Evolutionary conservation across 1,284 basidiomycete species (phyloP), one percentile per base, ranked within the genome.

Genomic region (Cryptococcus wingfieldii): DNA sequence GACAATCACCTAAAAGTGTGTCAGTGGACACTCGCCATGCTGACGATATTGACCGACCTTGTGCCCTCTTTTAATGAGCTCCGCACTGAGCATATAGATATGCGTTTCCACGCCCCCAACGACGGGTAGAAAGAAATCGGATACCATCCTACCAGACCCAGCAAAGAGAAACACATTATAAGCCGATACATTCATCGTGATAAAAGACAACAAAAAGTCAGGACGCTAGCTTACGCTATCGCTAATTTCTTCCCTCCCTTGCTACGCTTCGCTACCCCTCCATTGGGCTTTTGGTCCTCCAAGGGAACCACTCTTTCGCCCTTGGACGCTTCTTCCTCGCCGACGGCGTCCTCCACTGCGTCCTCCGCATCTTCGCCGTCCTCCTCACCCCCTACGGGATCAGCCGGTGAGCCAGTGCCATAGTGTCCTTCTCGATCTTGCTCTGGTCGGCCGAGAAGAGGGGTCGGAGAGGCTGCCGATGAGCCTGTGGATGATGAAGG

Each of bases 51-150:
- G 28, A 60, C 76, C 52, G 68, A 88, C 91, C 78, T 90, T 93
- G 76, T 98, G 93, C 1, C 94, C 92, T 28, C 84, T 82, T 42
- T 82, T 81, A 53, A 93, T 83, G 49, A 98, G 84, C 55, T 88
- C 86, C n/a, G 87, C 85, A 60, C 87, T 85, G 39, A 97, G 81
- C 84, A 89, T 90, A 78, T 92, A 97, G 50, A 98, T 94, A 76
- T 98, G 93, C 60, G 86, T 94, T 76, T 98, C 96, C 25, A 99
- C 94, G 10, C 96, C 96, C 25, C 96, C 96, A 3, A 96, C 87
- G 60, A 86, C 83, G 0, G 95, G 95, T 70, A 90, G 87, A 79
- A 98, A 99, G 80, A 98, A 99, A 77, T 99, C 95, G 48, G 87
- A 91, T 47, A 98, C 85, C 89, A 99, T 93, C 37, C 76, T 77